A percentile compares a stretch with the other conserved stretches of the same genome.
Conservation (phyloP, 352 stramenopile genomes). For the Phytopythium helicoides region DNA sequence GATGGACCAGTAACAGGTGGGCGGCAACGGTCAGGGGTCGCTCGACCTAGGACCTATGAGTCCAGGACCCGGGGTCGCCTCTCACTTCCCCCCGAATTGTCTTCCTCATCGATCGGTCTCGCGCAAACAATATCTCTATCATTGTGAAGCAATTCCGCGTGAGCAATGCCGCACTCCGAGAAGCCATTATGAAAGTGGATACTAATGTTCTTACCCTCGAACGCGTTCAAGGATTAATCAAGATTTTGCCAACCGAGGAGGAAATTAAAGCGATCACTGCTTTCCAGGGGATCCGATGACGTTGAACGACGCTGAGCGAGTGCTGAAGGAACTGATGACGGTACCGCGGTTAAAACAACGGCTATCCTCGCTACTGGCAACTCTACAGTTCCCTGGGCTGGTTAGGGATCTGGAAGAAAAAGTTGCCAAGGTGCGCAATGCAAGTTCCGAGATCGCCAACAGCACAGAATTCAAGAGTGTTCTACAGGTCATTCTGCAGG, state of each 20-base stretch:
- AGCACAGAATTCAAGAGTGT: constrained; percentile 71
- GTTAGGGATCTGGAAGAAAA: constrained; percentile 68
- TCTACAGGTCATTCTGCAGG: constrained; percentile 66
- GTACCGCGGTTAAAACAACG: constrained; percentile 69
- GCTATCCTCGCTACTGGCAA: constrained; percentile 52
- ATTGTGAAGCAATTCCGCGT: constrained; percentile 96
- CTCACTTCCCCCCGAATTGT: constrained; percentile 56
- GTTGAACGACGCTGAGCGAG: constrained; percentile 76
- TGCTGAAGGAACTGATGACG: constrained; percentile 78
- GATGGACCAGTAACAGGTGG: constrained; percentile 34
- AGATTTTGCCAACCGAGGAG: constrained; percentile 87
- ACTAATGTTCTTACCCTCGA: constrained; percentile 72
- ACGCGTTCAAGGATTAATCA: constrained; percentile 79
- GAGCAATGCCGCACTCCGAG: constrained; percentile 74
- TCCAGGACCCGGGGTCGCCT: constrained; percentile 40
- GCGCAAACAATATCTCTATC: constrained; percentile 93
- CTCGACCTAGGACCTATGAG: constrained; percentile 6
- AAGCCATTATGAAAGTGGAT: constrained; percentile 85
- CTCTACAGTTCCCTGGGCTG: constrained; percentile 61
- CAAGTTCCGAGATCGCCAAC: constrained; percentile 55
- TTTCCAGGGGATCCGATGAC: constrained; percentile 59
- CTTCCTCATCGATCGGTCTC: constrained; percentile 69
- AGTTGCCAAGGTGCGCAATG: constrained; percentile 53
- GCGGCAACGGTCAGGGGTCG: constrained; percentile 15
- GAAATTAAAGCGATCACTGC: constrained; percentile 70